Evolutionary conservation across 441 rosid genomes (phyloP), one percentile per base, ranked within the genome.

Genomic region (Adansonia rubrostipa): DNA sequence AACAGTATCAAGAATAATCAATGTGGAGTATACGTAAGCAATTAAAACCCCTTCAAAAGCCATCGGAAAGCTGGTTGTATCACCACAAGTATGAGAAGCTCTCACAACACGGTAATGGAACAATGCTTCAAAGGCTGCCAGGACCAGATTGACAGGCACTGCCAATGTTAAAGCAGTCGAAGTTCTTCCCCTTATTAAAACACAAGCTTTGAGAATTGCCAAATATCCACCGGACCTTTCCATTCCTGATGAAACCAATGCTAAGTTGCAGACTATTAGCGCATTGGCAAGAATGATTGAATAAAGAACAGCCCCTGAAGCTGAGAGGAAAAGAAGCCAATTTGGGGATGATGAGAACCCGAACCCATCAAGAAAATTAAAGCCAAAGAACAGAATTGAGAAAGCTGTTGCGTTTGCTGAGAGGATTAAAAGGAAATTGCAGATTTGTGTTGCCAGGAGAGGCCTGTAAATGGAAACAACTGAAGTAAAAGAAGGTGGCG

Each of bases 341-440:
- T 40, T 70, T 51, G 81, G 82, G 1, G 89, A 84, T 57, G 84
- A 84, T 57, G 84, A 84, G 68, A 83, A 82, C 19, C 83, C 86
- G n/a, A 88, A 84, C 1, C 81, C 81, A 77, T 88, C 81, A 11
- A 92, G 75, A n/a, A 85, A 19, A 65, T 76, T 86, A 65, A 85
- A 88, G 61, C 88, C 77, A 15, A 96, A 51, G 74, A 91, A 88
- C 8, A 92, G 67, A 81, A 93, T 68, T 40, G 85, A 88, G 67
- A 94, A 87, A 56, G 90, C 90, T 9, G 95, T 89, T 13, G 97
- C 92, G 65, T 92, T 96, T 7, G 96, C 95, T 0, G 96, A 90
- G 80, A 94, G 53, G 79, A 94, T 83, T 70, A 93, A 74, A 78
- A 92, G 71, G 0, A 84, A 80, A 77, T 89, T 91, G 61, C 88